phyloP scores from a whole-genome alignment of 2,329 filamentous ascomycete species.

The Penicillium frequentans region DNA sequence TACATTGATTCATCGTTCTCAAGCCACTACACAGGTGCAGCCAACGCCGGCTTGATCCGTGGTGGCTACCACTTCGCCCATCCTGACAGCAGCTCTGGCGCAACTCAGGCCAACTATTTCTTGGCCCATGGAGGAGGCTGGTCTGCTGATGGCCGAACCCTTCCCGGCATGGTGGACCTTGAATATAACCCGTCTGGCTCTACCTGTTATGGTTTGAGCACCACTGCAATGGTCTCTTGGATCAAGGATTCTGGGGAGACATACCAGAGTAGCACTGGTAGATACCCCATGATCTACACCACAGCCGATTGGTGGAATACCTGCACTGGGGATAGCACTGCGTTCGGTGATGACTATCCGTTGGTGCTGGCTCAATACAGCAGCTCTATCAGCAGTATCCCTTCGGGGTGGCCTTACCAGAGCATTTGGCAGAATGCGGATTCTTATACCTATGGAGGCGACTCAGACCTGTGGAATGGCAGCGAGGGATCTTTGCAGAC shows the following conservation, averaged over 20 bases:
- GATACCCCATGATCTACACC: slow-evolving; percentile 56
- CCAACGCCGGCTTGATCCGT: slow-evolving; percentile 53
- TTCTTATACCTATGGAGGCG: slow-evolving; percentile 52
- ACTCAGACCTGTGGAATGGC: slow-evolving; percentile 56
- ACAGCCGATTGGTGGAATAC: slow-evolving; percentile 55
- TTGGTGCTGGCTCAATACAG: slow-evolving; percentile 51
- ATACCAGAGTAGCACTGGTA: slow-evolving; percentile 48
- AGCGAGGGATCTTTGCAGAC: slow-evolving; percentile 34
- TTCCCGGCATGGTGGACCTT: slow-evolving; percentile 60
- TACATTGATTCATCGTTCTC: slow-evolving; percentile 50
- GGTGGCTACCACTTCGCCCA: slow-evolving; percentile 60
- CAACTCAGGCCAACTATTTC: slow-evolving; percentile 55
- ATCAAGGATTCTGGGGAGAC: slow-evolving; percentile 55
- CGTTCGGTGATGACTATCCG: slow-evolving; percentile 49
- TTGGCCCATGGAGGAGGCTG: slow-evolving; percentile 56
- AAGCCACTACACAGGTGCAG: slow-evolving; percentile 52
- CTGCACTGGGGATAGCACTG: slow-evolving; percentile 53
- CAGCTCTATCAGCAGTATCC: slow-evolving; percentile 45
- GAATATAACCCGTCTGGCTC: slow-evolving; percentile 45
- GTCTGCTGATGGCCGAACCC: slow-evolving; percentile 54
- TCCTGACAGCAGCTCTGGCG: slow-evolving; percentile 46
- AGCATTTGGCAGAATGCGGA: slow-evolving; percentile 59
- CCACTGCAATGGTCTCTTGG: slow-evolving; percentile 53
- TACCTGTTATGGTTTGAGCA: slow-evolving; percentile 50
- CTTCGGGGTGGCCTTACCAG: slow-evolving; percentile 54